These are phyloP conservation scores for Termitomyces bulborhizus DNA, from an alignment of 768 basidiomycete genomes.

Conservation along the genomic window DNA sequence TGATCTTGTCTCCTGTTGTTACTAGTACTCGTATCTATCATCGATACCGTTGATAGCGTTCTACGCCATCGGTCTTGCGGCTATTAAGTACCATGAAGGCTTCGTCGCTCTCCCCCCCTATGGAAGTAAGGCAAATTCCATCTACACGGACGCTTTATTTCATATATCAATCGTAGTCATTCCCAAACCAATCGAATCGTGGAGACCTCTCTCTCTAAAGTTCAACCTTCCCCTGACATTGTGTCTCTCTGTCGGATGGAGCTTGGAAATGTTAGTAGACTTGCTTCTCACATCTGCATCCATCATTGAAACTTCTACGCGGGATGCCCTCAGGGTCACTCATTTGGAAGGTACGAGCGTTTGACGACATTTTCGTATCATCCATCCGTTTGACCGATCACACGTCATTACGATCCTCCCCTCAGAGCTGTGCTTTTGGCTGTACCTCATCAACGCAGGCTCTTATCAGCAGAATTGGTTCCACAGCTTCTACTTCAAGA, in stretches of 20 bases:
- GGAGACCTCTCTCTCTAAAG: constrained; percentile 38
- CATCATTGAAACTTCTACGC: neutral
- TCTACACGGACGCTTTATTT: neutral
- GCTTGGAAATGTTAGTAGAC: constrained; percentile 61
- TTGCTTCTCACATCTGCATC: neutral
- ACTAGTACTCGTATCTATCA: constrained; percentile 66
- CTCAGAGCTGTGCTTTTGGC: constrained; percentile 81
- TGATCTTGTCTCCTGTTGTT: neutral
- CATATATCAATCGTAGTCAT: constrained; percentile 36
- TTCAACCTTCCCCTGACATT: constrained; percentile 65
- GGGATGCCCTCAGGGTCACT: constrained; percentile 45
- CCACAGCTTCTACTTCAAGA: constrained; percentile 64
- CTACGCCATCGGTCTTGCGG: constrained; percentile 56
- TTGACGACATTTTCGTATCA: neutral
- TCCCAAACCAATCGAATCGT: constrained; percentile 57
- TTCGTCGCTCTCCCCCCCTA: constrained; percentile 36
- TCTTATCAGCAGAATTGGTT: constrained; percentile 72
- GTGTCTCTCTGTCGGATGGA: constrained; percentile 61
- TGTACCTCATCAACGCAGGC: constrained; percentile 69
- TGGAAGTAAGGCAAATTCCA: constrained; percentile 37
- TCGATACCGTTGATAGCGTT: constrained; percentile 52
- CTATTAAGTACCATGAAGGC: constrained; percentile 73
- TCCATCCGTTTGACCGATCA: constrained; percentile 1
- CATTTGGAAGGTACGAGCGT: constrained; percentile 66
- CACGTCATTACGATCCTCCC: neutral